Percentiles rank a stretch among this genome's conserved stretches.
phyloP scores from a whole-genome alignment of 2,329 filamentous ascomycete genomes.

The Sclerotinia nivalis region DNA sequence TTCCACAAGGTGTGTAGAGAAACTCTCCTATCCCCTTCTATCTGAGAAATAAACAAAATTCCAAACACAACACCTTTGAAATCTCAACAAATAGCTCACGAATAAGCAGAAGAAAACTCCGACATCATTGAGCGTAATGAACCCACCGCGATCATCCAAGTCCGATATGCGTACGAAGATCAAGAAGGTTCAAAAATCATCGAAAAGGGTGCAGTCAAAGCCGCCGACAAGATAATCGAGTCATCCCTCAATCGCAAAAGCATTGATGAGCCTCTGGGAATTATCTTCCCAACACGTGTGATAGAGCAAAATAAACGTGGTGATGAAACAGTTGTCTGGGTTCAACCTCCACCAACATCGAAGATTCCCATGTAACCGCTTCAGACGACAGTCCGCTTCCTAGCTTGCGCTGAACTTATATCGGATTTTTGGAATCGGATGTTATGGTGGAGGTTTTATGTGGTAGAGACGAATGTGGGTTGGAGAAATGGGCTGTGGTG shows the following conservation, averaged over 20 bases:
- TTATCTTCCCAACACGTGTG: background rate
- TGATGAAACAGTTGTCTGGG: background rate
- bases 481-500: background rate
- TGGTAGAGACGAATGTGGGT: too few species aligned
- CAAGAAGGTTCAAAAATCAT: background rate
- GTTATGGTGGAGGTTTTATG: too few species aligned
- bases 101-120: background rate
- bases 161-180: background rate
- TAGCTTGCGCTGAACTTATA: accelerated
- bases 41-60: background rate
- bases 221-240: background rate
- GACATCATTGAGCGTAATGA: background rate
- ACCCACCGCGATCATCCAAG: background rate
- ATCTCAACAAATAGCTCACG: background rate
- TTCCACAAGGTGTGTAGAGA: background rate
- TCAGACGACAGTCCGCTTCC: accelerated
- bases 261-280: background rate
- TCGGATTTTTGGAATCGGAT: background rate
- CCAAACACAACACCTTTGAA: background rate
- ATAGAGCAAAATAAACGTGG: background rate
- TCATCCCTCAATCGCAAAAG: background rate
- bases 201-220: background rate
- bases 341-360: background rate
- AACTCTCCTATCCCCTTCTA: accelerated
- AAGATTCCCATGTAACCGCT: background rate